Base-by-base conservation (phyloP, 306 rosid species). In the Begonia loranthoides region DNA sequence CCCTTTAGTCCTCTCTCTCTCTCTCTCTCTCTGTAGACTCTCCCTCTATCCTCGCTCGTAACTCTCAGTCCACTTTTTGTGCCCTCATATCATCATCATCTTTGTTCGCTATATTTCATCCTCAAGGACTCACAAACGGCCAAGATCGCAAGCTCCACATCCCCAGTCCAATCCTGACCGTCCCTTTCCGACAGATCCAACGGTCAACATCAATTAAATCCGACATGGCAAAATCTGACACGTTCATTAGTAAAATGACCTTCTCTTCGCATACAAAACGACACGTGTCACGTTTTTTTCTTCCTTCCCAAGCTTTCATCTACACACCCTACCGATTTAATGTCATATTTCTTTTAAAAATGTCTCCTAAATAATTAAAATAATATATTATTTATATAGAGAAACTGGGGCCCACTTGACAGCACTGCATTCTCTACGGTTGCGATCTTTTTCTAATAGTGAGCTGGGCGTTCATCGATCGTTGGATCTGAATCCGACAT, bases 151-250 rank as follows among this genome's bases (percentile, higher is more conserved):
- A 56, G 52, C 58, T 49, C 51, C 66, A 28, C 50, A 17, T 47
- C 48, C 67, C 47, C 46, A 49, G 38, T 40, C 11, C 21, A 1
- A 81, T 83, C 79, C 28, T 1, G 4, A 41, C 87, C 82, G 59
- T 74, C 28, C 1, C 0, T 44, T 3, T 8, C 0, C 16, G 5
- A 21, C 65, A n/a, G 50, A 87, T 73, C 90, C 49, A 36, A 41
- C 80, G 87, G 84, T 17, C 16, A 2, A 10, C 13, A 4, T 9
- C 11, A 4, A 10, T 14, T 9, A 0, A 3, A 49, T 57, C 94
- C 88, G 50, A 65, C 96, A 76, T 86, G 99, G 96, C 88, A 73
- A 15, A 13, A 76, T 76, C 81, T 1, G 0, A 4, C 12, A 71
- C 94, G 72, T 84, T 13, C 47, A 43, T 43, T n/a, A 10, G 3